Evolutionary conservation across 2,329 filamentous ascomycete genomes (phyloP).

Genomic region (Hypoxylon sp.): DNA sequence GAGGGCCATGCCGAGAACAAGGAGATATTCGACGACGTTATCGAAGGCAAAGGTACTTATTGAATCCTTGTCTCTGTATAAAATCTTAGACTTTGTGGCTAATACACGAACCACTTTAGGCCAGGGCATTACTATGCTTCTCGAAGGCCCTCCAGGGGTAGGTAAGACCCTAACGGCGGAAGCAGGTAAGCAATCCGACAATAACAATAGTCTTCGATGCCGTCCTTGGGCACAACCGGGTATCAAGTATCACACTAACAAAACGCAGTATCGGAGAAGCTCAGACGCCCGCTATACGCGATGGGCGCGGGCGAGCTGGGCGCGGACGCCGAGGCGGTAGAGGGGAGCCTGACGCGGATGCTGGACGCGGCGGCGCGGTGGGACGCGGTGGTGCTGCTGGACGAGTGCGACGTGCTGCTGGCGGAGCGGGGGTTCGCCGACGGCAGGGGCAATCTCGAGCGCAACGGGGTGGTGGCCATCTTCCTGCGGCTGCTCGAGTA

Average conservation of each 20-base stretch:
- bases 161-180: conserved; percentile 46
- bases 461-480: conserved; percentile 39
- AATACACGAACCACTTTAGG: conserved; percentile 7
- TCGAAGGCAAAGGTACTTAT: conserved; percentile 31
- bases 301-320: conserved; percentile 46
- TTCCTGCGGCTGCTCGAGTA: conserved; percentile 39
- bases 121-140: conserved; percentile 30
- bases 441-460: conserved; percentile 30
- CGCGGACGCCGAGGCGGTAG: conserved; percentile 37
- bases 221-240: no score
- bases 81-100: neutral
- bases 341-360: conserved; percentile 38
- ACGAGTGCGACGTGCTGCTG: conserved; percentile 46
- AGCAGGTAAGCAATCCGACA: conserved; percentile 29
- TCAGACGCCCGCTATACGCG: conserved; percentile 45
- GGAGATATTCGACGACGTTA: conserved; percentile 43
- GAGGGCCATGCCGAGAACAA: conserved; percentile 55
- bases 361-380: conserved; percentile 54
- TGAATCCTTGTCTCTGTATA: neutral
- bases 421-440: no score
- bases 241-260: no score
- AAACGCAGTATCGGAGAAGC: conserved; percentile 47
- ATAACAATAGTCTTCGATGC: neutral
- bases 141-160: conserved; percentile 30
- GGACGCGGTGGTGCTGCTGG: conserved; percentile 47